A percentile compares a stretch with the other conserved stretches of the same genome.
phyloP scores from a whole-genome alignment of 192 early-diverging fungal species.

The Entophlyctis luteolus region DNA sequence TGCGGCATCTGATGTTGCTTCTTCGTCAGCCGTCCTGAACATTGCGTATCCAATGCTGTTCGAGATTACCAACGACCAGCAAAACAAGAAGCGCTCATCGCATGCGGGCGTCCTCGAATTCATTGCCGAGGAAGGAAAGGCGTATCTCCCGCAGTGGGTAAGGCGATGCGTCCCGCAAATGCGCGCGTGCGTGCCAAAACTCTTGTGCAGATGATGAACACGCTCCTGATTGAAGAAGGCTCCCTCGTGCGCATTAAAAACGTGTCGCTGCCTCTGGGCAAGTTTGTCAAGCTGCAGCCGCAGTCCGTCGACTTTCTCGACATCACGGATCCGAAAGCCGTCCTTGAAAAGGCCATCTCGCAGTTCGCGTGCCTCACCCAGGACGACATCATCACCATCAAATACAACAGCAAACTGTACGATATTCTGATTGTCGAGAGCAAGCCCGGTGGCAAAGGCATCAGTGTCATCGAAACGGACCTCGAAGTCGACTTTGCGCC shows the following conservation, averaged over 20 bases:
- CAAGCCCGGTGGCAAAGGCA: constrained; percentile 72
- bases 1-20: not conserved
- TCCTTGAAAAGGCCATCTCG: constrained; percentile 90
- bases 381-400: constrained; percentile 87
- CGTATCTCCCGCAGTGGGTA: constrained; percentile 95
- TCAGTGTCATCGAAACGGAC: constrained; percentile 96
- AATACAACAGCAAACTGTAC: constrained; percentile 83
- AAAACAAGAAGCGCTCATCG: constrained; percentile 47
- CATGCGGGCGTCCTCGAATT: constrained; percentile 99
- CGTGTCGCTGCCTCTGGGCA: constrained; percentile 71
- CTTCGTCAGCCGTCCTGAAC: constrained; percentile 4
- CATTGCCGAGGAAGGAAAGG: constrained; percentile 92
- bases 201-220: constrained; percentile 91
- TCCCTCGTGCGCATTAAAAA: constrained; percentile 76
- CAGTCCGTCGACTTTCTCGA: constrained; percentile 94
- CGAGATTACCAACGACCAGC: constrained; percentile 60
- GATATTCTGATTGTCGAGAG: constrained; percentile 88
- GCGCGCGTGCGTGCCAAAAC: too few relatives aligned
- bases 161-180: too few relatives aligned
- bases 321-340: constrained; percentile 93
- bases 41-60: constrained; percentile 93
- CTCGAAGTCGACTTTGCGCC: constrained; percentile 96
- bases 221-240: constrained; percentile 72
- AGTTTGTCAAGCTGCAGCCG: constrained; percentile 94
- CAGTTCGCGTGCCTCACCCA: constrained; percentile 88